Conservation (phyloP, 495 filamentous ascomycete species). For the Cercophora newfieldiana region DNA sequence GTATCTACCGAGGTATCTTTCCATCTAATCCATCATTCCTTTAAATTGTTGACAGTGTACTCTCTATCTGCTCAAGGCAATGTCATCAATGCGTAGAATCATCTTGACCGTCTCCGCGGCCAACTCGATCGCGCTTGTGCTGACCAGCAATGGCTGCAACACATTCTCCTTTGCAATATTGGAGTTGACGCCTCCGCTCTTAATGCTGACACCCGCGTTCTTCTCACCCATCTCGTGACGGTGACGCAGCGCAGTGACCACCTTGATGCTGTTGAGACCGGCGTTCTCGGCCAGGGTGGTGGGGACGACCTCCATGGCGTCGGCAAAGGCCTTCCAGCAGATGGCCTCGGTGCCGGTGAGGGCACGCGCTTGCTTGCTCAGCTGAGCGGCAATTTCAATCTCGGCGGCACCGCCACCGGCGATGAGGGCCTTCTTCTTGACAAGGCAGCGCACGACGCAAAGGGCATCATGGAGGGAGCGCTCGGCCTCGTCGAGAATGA, state of each 20-base stretch:
- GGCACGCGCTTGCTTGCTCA: constrained; percentile 76
- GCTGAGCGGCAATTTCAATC: constrained; percentile 83
- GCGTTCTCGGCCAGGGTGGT: constrained; percentile 97
- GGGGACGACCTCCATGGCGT: constrained; percentile 95
- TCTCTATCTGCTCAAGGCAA: constrained; percentile 56
- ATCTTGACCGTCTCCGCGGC: constrained; percentile 98
- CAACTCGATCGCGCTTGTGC: constrained; percentile 94
- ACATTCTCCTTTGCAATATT: constrained; percentile 98
- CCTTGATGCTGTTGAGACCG: constrained; percentile 94
- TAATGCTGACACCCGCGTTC: constrained; percentile 95
- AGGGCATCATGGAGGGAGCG: constrained; percentile 94
- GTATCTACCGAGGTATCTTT: neutral
- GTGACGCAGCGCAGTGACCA: constrained; percentile 95
- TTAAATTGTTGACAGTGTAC: neutral
- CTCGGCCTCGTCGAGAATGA: constrained; percentile 96
- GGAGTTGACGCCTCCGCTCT: constrained; percentile 91
- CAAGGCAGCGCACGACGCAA: constrained; percentile 94
- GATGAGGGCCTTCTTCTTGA: constrained; percentile 98
- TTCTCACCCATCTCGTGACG: constrained; percentile 91
- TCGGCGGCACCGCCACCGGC: constrained; percentile 95
- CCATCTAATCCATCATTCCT: constrained; percentile 4
- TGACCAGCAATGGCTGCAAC: constrained; percentile 91
- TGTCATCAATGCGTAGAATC: constrained; percentile 95
- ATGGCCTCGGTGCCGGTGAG: constrained; percentile 91
- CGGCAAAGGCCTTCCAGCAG: constrained; percentile 98